Evolutionary conservation across 805 yeast species (phyloP).

Genomic region (Kuraishia hungarica): DNA sequence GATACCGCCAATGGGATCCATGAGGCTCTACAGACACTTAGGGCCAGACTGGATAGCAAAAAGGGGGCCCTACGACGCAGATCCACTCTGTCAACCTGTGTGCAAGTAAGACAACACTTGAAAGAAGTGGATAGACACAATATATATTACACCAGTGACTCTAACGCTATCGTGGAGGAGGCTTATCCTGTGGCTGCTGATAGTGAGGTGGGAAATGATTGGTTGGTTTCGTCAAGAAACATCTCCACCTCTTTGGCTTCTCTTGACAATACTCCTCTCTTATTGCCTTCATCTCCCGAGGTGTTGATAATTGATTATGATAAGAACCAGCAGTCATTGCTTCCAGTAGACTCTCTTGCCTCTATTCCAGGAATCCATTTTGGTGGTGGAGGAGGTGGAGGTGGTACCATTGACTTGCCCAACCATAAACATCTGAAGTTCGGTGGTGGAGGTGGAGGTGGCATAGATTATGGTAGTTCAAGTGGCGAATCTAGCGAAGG

Average conservation of each 20-base stretch:
- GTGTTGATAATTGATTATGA: constrained; percentile 1
- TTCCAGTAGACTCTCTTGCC: not conserved
- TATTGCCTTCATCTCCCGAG: not conserved
- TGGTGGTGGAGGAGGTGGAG: constrained; percentile 1
- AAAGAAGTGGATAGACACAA: not conserved
- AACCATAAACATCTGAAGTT: not conserved
- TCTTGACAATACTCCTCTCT: not conserved
- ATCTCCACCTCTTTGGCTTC: not conserved
- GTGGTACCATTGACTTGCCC: not conserved
- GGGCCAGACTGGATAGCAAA: not conserved
- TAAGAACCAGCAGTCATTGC: not conserved
- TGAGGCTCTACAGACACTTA: not conserved
- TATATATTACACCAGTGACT: constrained; percentile 1
- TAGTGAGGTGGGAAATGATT: not conserved
- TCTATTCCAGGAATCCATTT: not conserved
- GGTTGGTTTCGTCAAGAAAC: not conserved
- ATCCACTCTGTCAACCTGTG: not conserved
- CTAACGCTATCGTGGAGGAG: not conserved
- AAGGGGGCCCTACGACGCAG: not conserved
- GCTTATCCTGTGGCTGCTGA: not conserved
- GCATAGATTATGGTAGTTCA: not conserved
- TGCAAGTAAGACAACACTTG: not conserved
- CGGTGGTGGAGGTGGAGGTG: not conserved
- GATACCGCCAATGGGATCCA: not conserved
- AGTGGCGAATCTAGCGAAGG: not conserved